Evolutionary conservation across 2,329 filamentous ascomycete species (phyloP), one percentile per base, ranked within the genome.

Genomic region (Calycina herbarum): DNA sequence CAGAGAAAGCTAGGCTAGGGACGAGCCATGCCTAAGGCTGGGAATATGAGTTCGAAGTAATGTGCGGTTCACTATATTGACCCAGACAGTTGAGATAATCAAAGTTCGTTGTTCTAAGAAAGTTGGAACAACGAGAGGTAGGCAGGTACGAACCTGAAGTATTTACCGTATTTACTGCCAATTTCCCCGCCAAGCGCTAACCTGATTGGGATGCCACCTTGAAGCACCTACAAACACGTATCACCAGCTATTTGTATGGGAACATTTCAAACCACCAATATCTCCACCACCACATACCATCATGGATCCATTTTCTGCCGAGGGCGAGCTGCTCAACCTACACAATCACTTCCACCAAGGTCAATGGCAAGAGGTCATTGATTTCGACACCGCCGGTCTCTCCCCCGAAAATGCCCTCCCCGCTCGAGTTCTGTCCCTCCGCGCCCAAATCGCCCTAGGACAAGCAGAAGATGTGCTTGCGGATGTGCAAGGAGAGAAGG

Each of bases 361-460:
- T 76, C 94, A 96, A 82, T 97, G 92, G 84, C 86, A 92, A 76
- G 84, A 89, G 76, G 94, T 96, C 69, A 79, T 96, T 79, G 90
- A 95, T 81, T 96, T 93, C 80, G 90, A 96, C 79, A 90, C 88
- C 56, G 88, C 90, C 5, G 83, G 88, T 66, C 90, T 98, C 75
- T 95, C 92, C 57, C 72, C 88, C 69, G 87, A 90, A 74, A 97
- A 97, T 80, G 83, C 84, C 58, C 83, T 93, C 15, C 87, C 92
- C 54, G 91, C 92, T 51, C 89, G 89, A 66, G 81, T 97, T 57
- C 86, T 98, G 64, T 84, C 90, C 76, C 87, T 94, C 69, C 92
- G 95, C 76, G 89, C 94, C 56, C 90, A 89, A 76, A 87, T 97
- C 74, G 93, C 93, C 61, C 85, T 94, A 7, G 92, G 93, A 63